A percentile compares a stretch with the other conserved stretches of the same genome.
phyloP scores from a whole-genome alignment of 345 rosid genomes.

The Geranium rotundifolium region DNA sequence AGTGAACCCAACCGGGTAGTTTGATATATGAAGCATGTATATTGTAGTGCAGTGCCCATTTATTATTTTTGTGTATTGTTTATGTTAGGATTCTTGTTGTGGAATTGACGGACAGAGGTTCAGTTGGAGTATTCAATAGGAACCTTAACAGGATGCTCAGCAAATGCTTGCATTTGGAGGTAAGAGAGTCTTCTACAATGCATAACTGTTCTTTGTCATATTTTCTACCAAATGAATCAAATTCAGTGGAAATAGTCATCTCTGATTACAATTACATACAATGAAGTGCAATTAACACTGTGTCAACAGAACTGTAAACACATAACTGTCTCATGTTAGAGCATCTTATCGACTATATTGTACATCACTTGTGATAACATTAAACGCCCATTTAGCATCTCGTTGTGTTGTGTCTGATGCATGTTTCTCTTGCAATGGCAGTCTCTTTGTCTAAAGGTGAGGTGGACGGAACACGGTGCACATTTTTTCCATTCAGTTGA shows the following conservation, averaged over 20 bases:
- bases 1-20: too few species aligned
- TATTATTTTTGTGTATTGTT: not conserved
- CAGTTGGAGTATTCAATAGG: constrained; percentile 13
- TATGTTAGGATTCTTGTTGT: constrained; percentile 32
- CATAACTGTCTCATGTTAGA: not conserved
- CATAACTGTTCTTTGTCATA: not conserved
- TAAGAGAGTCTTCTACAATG: constrained; percentile 14
- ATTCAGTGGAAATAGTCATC: not conserved
- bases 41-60: too few species aligned
- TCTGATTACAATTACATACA: too few species aligned
- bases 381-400: not conserved
- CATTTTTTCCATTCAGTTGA: constrained; percentile 18
- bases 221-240: not conserved
- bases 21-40: not conserved
- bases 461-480: constrained; percentile 27
- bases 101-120: constrained; percentile 30
- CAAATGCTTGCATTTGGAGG: constrained; percentile 42
- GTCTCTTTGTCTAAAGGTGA: constrained; percentile 40
- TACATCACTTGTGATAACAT: not conserved
- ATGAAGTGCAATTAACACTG: too few species aligned
- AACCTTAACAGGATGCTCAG: constrained; percentile 29
- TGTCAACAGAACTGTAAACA: too few species aligned
- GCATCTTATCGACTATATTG: not conserved
- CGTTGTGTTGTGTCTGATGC: constrained; percentile 3
- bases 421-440: constrained; percentile 20